Evolutionary conservation across 768 basidiomycete species (phyloP).

Genomic region (Dioszegia aurantiaca): DNA sequence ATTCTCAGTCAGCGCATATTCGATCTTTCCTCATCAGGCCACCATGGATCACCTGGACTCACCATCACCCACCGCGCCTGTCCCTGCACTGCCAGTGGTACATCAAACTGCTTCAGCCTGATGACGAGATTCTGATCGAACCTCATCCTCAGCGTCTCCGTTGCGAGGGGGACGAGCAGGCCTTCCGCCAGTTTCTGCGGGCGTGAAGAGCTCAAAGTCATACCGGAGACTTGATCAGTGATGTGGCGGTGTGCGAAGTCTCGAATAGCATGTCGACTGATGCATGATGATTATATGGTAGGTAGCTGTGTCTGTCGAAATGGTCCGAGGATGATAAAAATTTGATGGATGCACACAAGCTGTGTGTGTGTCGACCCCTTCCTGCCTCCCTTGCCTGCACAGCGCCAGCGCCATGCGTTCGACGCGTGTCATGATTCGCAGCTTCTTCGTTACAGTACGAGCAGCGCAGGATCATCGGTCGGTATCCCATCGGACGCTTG

Average conservation of each 20-base stretch:
- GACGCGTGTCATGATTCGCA: too few relatives aligned
- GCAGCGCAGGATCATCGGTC: too few relatives aligned
- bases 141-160: not conserved
- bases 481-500: too few relatives aligned
- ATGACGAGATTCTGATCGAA: constrained; percentile 9
- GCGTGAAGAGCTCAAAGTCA: not conserved
- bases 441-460: too few relatives aligned
- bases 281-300: too few relatives aligned
- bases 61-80: constrained; percentile 14
- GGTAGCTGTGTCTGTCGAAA: too few relatives aligned
- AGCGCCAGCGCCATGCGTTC: not conserved
- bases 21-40: not conserved
- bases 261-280: too few relatives aligned
- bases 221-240: too few relatives aligned
- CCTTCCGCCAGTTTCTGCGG: constrained; percentile 7
- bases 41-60: not conserved
- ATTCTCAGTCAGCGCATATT: not conserved
- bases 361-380: constrained; percentile 7
- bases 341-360: constrained; percentile 5
- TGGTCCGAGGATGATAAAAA: not conserved
- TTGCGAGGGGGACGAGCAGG: constrained; percentile 6
- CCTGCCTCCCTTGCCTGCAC: not conserved
- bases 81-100: constrained; percentile 7
- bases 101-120: constrained; percentile 9
- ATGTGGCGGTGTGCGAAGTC: too few relatives aligned